Percentiles rank a stretch among this genome's conserved stretches.
phyloP scores from a whole-genome alignment of 176 grass and related monocot species.

The Oryza glaberrima region DNA sequence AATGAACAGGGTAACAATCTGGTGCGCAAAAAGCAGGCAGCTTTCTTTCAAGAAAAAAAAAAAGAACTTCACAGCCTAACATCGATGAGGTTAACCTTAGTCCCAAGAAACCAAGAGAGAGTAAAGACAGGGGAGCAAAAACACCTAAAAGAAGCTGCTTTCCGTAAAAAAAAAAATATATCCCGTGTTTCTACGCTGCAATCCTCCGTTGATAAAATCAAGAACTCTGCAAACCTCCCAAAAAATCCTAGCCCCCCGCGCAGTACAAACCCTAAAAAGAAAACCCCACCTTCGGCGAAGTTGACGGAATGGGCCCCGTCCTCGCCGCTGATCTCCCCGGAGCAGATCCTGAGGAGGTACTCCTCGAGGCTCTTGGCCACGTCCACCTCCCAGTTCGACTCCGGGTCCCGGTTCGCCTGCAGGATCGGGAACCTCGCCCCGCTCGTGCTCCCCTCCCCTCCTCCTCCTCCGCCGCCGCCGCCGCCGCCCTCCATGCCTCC shows the following conservation, averaged over 20 bases:
- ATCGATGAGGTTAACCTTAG: not conserved
- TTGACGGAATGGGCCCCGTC: conserved; percentile 71
- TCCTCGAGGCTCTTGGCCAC: conserved; percentile 84
- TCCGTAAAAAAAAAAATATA: not conserved
- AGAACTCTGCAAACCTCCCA: not conserved
- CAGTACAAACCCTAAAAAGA: not conserved
- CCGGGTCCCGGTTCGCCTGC: conserved; percentile 77
- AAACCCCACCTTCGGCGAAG: conserved; percentile 78
- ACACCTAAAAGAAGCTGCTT: not conserved
- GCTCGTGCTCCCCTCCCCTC: conserved; percentile 43
- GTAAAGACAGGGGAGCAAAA: not conserved
- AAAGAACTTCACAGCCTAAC: not conserved
- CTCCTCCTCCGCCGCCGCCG: not conserved
- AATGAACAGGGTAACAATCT: not conserved
- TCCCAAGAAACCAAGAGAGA: not conserved
- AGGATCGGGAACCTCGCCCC: conserved; percentile 51
- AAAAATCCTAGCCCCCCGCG: not conserved
- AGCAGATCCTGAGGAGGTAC: conserved; percentile 89
- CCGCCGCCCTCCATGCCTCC: conserved; percentile 39
- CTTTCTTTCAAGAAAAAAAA: not conserved
- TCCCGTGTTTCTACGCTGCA: not conserved
- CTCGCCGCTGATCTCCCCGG: conserved; percentile 63
- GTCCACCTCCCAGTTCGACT: conserved; percentile 93
- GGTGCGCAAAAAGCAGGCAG: conserved; percentile 23
- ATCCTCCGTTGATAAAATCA: not conserved